phyloP scores from a whole-genome alignment of 345 rosid genomes.

The Linum lewisii region DNA sequence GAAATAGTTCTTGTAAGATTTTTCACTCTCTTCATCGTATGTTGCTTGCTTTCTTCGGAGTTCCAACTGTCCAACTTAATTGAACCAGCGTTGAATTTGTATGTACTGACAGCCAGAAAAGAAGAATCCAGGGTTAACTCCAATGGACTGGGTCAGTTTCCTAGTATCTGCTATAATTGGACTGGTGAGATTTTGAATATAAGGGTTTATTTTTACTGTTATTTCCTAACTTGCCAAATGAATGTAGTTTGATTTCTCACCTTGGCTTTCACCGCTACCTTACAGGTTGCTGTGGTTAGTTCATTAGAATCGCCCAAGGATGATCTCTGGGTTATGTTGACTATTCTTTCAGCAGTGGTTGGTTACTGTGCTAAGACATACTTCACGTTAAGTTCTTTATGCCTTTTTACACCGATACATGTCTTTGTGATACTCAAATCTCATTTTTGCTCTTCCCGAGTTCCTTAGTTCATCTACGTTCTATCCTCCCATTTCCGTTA shows the following conservation, averaged over 20 bases:
- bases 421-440: background rate
- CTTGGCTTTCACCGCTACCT: too few species aligned
- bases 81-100: background rate
- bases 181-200: conserved; percentile 13
- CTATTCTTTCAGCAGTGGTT: conserved; percentile 12
- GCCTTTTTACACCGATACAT: background rate
- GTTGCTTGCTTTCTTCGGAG: background rate
- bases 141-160: conserved; percentile 26
- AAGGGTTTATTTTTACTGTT: background rate
- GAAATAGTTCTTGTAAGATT: conserved; percentile 21
- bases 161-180: conserved; percentile 19
- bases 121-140: conserved; percentile 25
- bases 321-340: conserved; percentile 17
- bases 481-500: too few species aligned
- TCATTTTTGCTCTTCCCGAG: background rate
- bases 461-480: too few species aligned
- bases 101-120: conserved; percentile 18
- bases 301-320: conserved; percentile 9
- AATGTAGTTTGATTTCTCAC: background rate
- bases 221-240: background rate
- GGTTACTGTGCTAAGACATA: conserved; percentile 21
- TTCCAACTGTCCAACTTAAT: background rate
- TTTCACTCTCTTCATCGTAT: background rate
- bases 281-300: conserved; percentile 14
- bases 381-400: conserved; percentile 15